Evolutionary conservation across 2,329 filamentous ascomycete genomes (phyloP).

Genomic region (Xylariaceae sp.): DNA sequence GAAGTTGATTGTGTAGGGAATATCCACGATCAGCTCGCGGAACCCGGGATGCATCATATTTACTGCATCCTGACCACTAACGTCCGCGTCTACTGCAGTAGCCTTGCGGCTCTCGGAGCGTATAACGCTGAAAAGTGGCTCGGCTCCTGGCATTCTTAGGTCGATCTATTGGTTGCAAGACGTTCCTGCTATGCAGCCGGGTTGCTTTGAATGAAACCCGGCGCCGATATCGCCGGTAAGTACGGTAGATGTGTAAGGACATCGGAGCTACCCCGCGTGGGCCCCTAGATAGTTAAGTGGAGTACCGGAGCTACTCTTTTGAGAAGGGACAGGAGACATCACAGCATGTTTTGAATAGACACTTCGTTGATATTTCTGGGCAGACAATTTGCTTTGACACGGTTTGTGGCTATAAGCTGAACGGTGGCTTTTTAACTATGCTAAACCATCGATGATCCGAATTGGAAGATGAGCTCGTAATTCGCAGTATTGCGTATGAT

Average conservation of each 20-base stretch:
- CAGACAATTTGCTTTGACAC: no score
- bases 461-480: no score
- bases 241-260: not conserved
- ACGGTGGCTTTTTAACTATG: no score
- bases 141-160: not conserved
- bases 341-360: no score
- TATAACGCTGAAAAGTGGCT: constrained; percentile 14
- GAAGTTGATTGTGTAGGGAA: constrained; percentile 4
- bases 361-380: no score
- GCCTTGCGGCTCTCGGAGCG: constrained; percentile 18
- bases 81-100: not conserved
- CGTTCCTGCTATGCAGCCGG: constrained; percentile 13
- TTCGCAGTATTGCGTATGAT: no score
- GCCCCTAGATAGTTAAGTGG: no score
- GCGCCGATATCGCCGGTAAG: constrained; percentile 29
- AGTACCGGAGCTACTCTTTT: no score
- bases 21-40: constrained; percentile 13
- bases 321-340: no score
- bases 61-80: not conserved
- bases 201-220: constrained; percentile 15
- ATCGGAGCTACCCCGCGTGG: constrained; percentile 23
- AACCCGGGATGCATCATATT: constrained; percentile 13
- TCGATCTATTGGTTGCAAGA: not conserved
- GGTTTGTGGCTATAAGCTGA: no score
- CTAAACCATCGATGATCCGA: no score